Percentiles rank a stretch among this genome's conserved stretches.
Evolutionary conservation across 192 early-diverging fungal genomes (phyloP).

Genomic region (Gaertneriomyces sp.): DNA sequence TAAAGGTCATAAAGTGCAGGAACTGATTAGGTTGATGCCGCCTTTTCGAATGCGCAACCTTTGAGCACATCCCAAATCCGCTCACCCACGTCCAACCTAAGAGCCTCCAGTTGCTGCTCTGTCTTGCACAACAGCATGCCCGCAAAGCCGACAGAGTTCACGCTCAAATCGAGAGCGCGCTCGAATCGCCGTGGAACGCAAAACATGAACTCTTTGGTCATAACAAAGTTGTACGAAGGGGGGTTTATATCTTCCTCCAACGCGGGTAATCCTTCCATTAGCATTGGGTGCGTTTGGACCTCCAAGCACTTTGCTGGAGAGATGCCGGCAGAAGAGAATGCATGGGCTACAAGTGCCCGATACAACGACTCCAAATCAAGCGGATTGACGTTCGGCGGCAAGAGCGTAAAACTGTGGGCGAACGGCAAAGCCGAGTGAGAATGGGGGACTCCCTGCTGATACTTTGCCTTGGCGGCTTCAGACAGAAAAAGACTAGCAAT

Average conservation of each 20-base stretch:
- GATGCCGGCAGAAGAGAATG: constrained; percentile 22
- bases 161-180: constrained; percentile 35
- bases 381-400: not conserved
- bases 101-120: constrained; percentile 38
- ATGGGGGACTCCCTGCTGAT: too few relatives aligned
- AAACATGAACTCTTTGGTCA: constrained; percentile 51
- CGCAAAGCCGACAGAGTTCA: constrained; percentile 67
- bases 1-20: too few relatives aligned
- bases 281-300: not conserved
- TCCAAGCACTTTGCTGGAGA: constrained; percentile 23
- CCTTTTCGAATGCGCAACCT: too few relatives aligned
- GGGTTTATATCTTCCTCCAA: not conserved
- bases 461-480: too few relatives aligned
- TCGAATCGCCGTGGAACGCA: constrained; percentile 50
- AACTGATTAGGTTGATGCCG: too few relatives aligned
- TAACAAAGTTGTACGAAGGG: constrained; percentile 57
- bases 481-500: too few relatives aligned
- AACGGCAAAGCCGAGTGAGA: not conserved
- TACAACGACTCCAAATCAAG: constrained; percentile 22
- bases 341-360: constrained; percentile 2
- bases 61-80: too few relatives aligned
- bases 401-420: constrained; percentile 14
- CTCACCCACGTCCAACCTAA: too few relatives aligned
- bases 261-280: constrained; percentile 2
- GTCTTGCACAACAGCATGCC: constrained; percentile 58